Evolutionary conservation across 75 land plant genomes (phyloP).

Genomic region (Picea sitchensis): DNA sequence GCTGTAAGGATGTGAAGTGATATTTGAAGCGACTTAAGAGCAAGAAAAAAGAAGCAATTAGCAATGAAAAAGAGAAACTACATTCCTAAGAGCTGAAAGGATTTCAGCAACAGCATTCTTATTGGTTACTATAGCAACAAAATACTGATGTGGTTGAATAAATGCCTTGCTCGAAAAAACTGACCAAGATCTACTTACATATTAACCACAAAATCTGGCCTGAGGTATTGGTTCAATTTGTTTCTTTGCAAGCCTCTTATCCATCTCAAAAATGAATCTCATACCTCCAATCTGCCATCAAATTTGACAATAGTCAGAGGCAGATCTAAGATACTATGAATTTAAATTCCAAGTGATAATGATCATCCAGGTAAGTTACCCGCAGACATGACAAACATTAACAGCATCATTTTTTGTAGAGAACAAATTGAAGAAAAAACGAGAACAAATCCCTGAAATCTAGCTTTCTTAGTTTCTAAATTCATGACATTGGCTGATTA

Average conservation of each 20-base stretch:
- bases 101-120: too few relatives aligned
- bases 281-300: slow-evolving; percentile 53
- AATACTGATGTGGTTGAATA: too few relatives aligned
- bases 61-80: too few relatives aligned
- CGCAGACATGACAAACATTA: background rate
- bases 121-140: too few relatives aligned
- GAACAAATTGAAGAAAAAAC: background rate
- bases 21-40: too few relatives aligned
- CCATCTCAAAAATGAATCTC: slow-evolving; percentile 66
- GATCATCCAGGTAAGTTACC: background rate
- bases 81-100: too few relatives aligned
- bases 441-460: background rate
- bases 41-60: too few relatives aligned
- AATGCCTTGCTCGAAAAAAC: too few relatives aligned
- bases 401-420: too few relatives aligned
- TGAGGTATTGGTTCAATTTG: background rate
- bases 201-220: too few relatives aligned
- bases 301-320: background rate
- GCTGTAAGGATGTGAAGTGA: too few relatives aligned
- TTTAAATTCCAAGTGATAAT: background rate
- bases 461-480: background rate
- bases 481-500: background rate
- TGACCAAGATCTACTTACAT: too few relatives aligned
- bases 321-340: background rate
- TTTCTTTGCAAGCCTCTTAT: slow-evolving; percentile 32